phyloP scores from a whole-genome alignment of 2,329 filamentous ascomycete genomes.

The Alternaria solani region DNA sequence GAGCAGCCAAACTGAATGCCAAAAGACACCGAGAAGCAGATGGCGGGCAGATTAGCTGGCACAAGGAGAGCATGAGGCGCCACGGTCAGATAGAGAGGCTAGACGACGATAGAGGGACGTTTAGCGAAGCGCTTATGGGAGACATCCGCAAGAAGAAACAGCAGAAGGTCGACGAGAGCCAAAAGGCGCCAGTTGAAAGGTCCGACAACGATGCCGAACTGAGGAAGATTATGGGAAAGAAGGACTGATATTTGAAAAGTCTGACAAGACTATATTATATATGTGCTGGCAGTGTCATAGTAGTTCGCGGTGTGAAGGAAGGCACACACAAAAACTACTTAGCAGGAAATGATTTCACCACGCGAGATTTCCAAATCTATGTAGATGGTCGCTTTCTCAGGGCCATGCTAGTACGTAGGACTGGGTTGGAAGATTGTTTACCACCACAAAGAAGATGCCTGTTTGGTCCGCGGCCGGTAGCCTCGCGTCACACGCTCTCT shows the following conservation, averaged over 20 bases:
- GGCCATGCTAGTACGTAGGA: background rate
- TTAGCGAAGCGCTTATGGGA: slow-evolving; percentile 45
- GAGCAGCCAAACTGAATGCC: slow-evolving; percentile 71
- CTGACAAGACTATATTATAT: background rate
- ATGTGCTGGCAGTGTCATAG: background rate
- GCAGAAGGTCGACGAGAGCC: slow-evolving; percentile 31
- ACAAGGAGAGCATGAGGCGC: slow-evolving; percentile 62
- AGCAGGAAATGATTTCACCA: background rate
- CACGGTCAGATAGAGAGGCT: slow-evolving; percentile 60
- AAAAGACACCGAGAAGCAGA: slow-evolving; percentile 66
- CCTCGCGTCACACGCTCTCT: slow-evolving; percentile 15
- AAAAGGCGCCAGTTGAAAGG: slow-evolving; percentile 40
- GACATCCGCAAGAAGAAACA: slow-evolving; percentile 45
- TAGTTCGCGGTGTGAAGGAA: background rate
- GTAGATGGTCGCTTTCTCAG: background rate
- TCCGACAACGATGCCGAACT: slow-evolving; percentile 51
- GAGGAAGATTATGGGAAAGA: slow-evolving; percentile 49
- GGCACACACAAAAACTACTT: background rate
- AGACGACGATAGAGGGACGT: slow-evolving; percentile 47
- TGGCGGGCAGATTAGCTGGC: slow-evolving; percentile 63
- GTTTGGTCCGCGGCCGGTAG: slow-evolving; percentile 35
- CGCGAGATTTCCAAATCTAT: background rate
- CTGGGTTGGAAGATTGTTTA: background rate
- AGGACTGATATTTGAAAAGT: slow-evolving; percentile 22
- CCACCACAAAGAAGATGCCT: background rate